Evolutionary conservation across 345 rosid species (phyloP).

Genomic region (Eucalyptus marginata): DNA sequence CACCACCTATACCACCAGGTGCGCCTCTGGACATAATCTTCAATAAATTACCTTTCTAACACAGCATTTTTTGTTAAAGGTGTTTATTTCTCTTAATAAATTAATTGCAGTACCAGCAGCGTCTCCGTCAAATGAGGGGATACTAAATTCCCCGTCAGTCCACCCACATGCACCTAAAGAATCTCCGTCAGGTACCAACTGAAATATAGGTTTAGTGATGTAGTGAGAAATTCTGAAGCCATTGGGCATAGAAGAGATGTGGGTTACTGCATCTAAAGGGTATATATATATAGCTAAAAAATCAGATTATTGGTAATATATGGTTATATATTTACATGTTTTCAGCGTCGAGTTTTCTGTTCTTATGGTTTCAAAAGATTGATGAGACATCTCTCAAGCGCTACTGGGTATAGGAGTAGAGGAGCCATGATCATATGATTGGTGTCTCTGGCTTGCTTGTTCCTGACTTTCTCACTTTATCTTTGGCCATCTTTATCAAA

Average conservation of each 20-base stretch:
- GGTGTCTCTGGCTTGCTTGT: neutral
- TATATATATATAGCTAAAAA: neutral
- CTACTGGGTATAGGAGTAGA: neutral
- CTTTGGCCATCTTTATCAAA: neutral
- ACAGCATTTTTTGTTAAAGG: neutral
- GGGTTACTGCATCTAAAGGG: neutral
- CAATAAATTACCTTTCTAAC: neutral
- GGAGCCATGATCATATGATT: neutral
- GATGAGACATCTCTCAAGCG: neutral
- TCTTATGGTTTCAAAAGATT: neutral
- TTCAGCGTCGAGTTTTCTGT: neutral
- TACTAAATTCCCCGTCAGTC: constrained; percentile 17
- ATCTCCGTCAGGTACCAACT: constrained; percentile 39
- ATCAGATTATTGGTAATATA: neutral
- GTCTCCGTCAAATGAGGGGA: constrained; percentile 23
- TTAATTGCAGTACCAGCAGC: constrained; percentile 12
- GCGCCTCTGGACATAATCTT: neutral
- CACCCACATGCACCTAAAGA: constrained; percentile 21
- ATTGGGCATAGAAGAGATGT: neutral
- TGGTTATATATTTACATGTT: neutral
- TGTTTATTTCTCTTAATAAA: neutral
- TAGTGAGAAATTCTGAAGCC: neutral
- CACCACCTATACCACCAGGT: neutral
- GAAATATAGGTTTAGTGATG: neutral
- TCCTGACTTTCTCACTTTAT: neutral